Percentiles rank a stretch among this genome's conserved stretches.
phyloP scores from a whole-genome alignment of 2,329 filamentous ascomycete species.

The Nemania sp. region DNA sequence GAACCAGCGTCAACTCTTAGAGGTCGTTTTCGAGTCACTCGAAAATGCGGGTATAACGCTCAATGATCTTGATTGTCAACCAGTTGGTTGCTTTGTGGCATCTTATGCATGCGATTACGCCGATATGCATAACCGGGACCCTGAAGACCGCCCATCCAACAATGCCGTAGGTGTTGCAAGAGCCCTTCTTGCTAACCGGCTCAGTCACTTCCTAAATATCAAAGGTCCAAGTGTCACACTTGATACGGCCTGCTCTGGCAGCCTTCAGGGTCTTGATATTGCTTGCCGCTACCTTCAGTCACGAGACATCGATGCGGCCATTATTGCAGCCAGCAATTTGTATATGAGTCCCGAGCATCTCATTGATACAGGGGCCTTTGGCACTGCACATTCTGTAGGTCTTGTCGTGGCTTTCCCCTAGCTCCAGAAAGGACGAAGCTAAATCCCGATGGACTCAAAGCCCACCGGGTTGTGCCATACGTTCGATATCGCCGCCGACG shows the following conservation, averaged over 20 bases:
- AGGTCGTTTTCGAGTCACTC: conserved; percentile 48
- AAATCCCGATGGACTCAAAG: background rate
- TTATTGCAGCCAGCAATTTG: conserved; percentile 50
- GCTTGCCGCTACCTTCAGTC: conserved; percentile 20
- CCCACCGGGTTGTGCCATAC: conserved; percentile 45
- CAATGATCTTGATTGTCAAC: conserved; percentile 31
- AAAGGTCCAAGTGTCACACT: conserved; percentile 44
- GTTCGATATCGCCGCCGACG: conserved; percentile 58
- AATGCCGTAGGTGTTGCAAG: conserved; percentile 39
- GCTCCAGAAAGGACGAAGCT: background rate
- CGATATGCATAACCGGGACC: conserved; percentile 41
- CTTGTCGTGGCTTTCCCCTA: background rate
- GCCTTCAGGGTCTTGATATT: conserved; percentile 24
- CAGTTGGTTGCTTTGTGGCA: conserved; percentile 44
- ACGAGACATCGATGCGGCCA: conserved; percentile 39
- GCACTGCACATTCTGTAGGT: conserved; percentile 32
- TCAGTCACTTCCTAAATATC: conserved; percentile 52
- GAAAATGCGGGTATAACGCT: conserved; percentile 47
- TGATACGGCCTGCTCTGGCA: conserved; percentile 31
- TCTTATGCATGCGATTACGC: conserved; percentile 31
- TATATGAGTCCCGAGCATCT: conserved; percentile 50
- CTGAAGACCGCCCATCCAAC: conserved; percentile 38
- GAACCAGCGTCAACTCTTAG: conserved; percentile 46
- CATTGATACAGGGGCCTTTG: conserved; percentile 35
- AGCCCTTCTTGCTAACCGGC: conserved; percentile 49